A percentile compares a stretch with the other conserved stretches of the same genome.
phyloP scores from a whole-genome alignment of 257 asterid genomes.

The Solanum tarapatanum region DNA sequence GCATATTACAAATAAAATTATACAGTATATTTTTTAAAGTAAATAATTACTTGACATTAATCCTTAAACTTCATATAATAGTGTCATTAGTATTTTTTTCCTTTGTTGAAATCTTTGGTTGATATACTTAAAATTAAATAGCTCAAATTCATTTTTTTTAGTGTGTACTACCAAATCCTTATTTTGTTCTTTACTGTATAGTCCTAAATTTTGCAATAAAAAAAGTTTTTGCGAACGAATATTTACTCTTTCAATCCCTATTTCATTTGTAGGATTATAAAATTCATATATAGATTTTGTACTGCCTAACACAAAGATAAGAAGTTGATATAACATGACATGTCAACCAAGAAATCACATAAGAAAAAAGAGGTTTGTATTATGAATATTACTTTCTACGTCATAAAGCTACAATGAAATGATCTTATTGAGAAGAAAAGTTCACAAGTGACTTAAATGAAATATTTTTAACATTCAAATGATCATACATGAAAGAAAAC shows the following conservation, averaged over 20 bases:
- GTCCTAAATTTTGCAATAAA: no score
- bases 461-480: no score
- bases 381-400: not conserved
- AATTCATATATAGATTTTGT: not conserved
- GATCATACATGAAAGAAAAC: not conserved
- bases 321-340: not conserved
- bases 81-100: not conserved
- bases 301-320: not conserved
- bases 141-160: not conserved
- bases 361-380: not conserved
- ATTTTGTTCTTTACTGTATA: no score
- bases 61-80: not conserved
- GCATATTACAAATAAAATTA: not conserved
- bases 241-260: no score
- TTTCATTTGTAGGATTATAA: not conserved
- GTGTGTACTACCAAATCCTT: not conserved
- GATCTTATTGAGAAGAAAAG: not conserved
- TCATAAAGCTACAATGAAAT: not conserved
- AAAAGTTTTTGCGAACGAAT: no score
- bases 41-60: not conserved
- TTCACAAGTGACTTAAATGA: not conserved
- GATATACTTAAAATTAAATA: not conserved
- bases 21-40: no score
- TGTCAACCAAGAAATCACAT: not conserved
- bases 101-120: not conserved